These are phyloP conservation scores for Nyssa sinensis DNA, from an alignment of 148 eudicot species.

Conservation along the genomic window DNA sequence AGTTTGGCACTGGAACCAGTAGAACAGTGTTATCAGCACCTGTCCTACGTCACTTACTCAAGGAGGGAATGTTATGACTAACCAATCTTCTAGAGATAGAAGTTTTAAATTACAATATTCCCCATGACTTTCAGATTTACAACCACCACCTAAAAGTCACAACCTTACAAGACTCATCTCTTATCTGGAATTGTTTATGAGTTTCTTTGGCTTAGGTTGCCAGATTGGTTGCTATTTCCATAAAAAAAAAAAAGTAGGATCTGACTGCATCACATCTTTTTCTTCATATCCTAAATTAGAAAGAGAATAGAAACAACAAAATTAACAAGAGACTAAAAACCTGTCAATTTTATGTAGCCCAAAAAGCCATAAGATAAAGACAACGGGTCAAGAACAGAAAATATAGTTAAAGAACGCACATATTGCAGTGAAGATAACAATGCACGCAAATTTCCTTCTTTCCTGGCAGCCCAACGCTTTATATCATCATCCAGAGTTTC, in stretches of 20 bases:
- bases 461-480: slow-evolving; percentile 89
- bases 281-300: not conserved
- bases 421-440: slow-evolving; percentile 69
- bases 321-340: not conserved
- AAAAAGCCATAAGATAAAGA: not conserved
- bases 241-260: too few relatives aligned
- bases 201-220: not conserved
- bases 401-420: slow-evolving; percentile 32
- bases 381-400: not conserved
- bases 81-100: too few relatives aligned
- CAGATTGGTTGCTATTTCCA: not conserved
- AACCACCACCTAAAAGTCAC: not conserved
- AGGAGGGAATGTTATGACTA: too few relatives aligned
- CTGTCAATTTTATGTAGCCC: not conserved
- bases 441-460: slow-evolving; percentile 90
- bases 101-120: not conserved
- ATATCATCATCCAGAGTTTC: slow-evolving; percentile 57
- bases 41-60: too few relatives aligned
- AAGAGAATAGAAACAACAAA: not conserved
- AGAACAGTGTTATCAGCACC: too few relatives aligned
- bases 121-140: too few relatives aligned
- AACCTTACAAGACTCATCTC: not conserved
- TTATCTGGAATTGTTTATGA: not conserved
- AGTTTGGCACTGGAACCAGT: too few relatives aligned
- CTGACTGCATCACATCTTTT: not conserved